Percentiles rank a stretch among this genome's conserved stretches.
phyloP scores from a whole-genome alignment of 306 rosid species.

The Trifolium repens region DNA sequence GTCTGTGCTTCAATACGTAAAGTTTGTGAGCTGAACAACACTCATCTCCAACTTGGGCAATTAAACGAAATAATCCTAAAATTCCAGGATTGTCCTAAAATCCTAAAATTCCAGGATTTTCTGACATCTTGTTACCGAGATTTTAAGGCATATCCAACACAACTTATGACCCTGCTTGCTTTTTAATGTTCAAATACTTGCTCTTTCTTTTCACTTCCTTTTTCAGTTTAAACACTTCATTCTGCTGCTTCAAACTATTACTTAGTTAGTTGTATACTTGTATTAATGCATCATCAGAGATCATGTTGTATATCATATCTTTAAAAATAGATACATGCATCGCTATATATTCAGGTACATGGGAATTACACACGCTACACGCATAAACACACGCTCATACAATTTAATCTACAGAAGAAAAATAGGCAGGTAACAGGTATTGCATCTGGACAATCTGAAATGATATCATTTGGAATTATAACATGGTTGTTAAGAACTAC shows the following conservation, averaged over 20 bases:
- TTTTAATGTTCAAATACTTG: conserved; percentile 10
- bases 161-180: conserved; percentile 1
- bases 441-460: conserved; percentile 7
- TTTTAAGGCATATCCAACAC: too few relatives aligned
- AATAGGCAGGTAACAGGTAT: conserved; percentile 21
- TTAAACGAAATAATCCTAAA: not conserved
- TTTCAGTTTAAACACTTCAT: conserved; percentile 33
- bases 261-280: not conserved
- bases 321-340: conserved; percentile 17
- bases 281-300: conserved; percentile 17
- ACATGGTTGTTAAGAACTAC: conserved; percentile 38
- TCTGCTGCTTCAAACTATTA: conserved; percentile 17
- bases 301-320: conserved; percentile 5
- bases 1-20: conserved; percentile 7
- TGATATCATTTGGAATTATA: conserved; percentile 29
- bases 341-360: conserved; percentile 2
- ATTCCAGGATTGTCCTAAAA: too few relatives aligned
- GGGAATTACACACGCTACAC: conserved; percentile 1
- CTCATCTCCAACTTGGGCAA: conserved; percentile 10
- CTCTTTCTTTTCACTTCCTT: not conserved
- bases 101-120: too few relatives aligned
- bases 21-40: conserved; percentile 4
- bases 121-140: too few relatives aligned
- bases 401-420: conserved; percentile 21
- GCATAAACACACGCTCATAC: not conserved